These are phyloP conservation scores for Moniliophthora roreri DNA, from an alignment of 1,284 basidiomycete species.

Conservation along the genomic window DNA sequence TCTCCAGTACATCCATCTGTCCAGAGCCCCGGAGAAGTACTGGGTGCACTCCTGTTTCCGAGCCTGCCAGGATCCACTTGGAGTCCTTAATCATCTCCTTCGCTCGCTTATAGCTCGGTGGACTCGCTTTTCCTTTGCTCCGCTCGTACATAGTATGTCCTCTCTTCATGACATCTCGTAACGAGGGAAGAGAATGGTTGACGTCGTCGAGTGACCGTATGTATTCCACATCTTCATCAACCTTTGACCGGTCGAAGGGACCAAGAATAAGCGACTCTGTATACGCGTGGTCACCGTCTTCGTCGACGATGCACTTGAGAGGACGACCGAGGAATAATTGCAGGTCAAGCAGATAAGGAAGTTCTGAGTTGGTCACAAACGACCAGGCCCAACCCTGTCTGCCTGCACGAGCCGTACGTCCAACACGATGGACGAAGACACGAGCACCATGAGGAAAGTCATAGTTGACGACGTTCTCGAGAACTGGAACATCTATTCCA, in stretches of 20 bases:
- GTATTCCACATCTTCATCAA: slow-evolving; percentile 88
- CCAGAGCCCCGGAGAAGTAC: slow-evolving; percentile 47
- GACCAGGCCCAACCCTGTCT: slow-evolving; percentile 96
- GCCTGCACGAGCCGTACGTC: slow-evolving; percentile 94
- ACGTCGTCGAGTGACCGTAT: slow-evolving; percentile 67
- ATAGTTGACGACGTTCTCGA: slow-evolving; percentile 97
- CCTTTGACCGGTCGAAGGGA: slow-evolving; percentile 74
- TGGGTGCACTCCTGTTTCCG: slow-evolving; percentile 72
- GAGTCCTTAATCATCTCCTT: slow-evolving; percentile 83
- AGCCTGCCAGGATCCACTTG: slow-evolving; percentile 72
- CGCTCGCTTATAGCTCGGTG: slow-evolving; percentile 83
- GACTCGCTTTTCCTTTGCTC: slow-evolving; percentile 87
- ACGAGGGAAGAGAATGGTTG: slow-evolving; percentile 67
- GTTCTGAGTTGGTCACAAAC: slow-evolving; percentile 82
- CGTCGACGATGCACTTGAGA: slow-evolving; percentile 52
- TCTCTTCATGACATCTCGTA: slow-evolving; percentile 86
- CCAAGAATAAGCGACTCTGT: slow-evolving; percentile 79
- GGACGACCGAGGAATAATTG: slow-evolving; percentile 94
- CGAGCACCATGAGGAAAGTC: slow-evolving; percentile 94
- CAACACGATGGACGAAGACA: slow-evolving; percentile 96
- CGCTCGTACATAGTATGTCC: slow-evolving; percentile 96
- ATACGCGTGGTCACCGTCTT: slow-evolving; percentile 56
- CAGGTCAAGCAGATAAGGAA: slow-evolving; percentile 91
- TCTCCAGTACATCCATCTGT: slow-evolving; percentile 32
- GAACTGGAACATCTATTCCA: slow-evolving; percentile 92